A percentile compares a stretch with the other conserved stretches of the same genome.
Conservation (phyloP, 192 early-diverging fungal genomes). For the Backusella westeae region DNA sequence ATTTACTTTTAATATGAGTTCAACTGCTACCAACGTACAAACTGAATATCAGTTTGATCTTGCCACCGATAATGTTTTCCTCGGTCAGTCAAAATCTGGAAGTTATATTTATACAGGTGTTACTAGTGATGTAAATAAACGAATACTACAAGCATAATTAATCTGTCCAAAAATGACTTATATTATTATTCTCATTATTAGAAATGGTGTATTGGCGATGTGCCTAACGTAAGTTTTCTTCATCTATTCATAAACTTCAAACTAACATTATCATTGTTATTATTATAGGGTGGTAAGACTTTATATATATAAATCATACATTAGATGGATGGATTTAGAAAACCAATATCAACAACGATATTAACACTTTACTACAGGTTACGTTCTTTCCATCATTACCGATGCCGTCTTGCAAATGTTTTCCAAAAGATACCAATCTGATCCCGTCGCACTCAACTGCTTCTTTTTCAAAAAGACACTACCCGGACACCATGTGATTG, state of each 20-base stretch:
- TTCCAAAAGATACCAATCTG: slow-evolving; percentile 15
- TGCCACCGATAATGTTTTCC: slow-evolving; percentile 3
- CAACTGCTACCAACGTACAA: neutral
- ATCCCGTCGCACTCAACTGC: slow-evolving; percentile 31
- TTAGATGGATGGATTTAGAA: neutral
- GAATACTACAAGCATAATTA: neutral
- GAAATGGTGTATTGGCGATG: slow-evolving; percentile 18
- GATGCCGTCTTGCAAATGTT: slow-evolving; percentile 20
- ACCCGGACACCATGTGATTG: slow-evolving; percentile 13
- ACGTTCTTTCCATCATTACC: slow-evolving; percentile 13
- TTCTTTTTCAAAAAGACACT: slow-evolving; percentile 31
- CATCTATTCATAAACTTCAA: neutral
- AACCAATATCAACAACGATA: neutral
- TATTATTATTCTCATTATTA: neutral
- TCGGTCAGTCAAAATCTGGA: slow-evolving; percentile 1
- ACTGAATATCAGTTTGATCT: slow-evolving; percentile 20
- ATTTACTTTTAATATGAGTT: neutral
- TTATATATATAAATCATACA: neutral
- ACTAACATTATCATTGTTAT: neutral
- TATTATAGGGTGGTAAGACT: slow-evolving; percentile 15
- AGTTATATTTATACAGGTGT: slow-evolving; percentile 12
- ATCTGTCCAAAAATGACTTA: neutral
- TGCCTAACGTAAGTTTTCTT: slow-evolving; percentile 11
- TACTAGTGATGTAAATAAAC: neutral
- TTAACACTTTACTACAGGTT: slow-evolving; percentile 17